Conservation (phyloP, 208 protist species). For the Acanthamoeba royreba region DNA sequence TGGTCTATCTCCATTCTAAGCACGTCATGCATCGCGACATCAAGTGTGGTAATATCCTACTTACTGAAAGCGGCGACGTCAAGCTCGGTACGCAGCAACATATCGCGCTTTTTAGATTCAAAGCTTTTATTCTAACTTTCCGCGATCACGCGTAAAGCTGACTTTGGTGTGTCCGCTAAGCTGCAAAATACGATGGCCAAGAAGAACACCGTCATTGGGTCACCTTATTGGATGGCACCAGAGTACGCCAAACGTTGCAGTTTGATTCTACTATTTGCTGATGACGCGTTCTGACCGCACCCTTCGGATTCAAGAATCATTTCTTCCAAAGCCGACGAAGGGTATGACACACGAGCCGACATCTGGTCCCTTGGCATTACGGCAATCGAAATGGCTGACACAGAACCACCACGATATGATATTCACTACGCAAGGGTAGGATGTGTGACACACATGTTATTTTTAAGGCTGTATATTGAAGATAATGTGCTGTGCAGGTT, state of each 20-base stretch:
- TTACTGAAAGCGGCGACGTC: slow-evolving; percentile 22
- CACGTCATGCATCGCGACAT: slow-evolving; percentile 70
- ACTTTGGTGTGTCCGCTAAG: slow-evolving; percentile 66
- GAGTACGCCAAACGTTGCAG: neutral
- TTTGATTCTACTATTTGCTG: neutral
- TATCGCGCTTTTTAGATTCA: neutral
- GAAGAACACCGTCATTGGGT: slow-evolving; percentile 52
- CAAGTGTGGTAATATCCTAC: slow-evolving; percentile 62
- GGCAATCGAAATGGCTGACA: slow-evolving; percentile 83
- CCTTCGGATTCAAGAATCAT: neutral
- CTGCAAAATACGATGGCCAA: slow-evolving; percentile 46
- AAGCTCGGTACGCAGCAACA: slow-evolving; percentile 35
- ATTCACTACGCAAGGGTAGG: slow-evolving; percentile 63
- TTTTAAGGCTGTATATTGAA: neutral
- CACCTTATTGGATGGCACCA: slow-evolving; percentile 72
- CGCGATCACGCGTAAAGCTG: neutral
- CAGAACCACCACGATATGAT: slow-evolving; percentile 74
- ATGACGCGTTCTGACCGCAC: neutral
- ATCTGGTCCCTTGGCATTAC: slow-evolving; percentile 89
- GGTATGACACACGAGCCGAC: slow-evolving; percentile 70
- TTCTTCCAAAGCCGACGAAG: slow-evolving; percentile 56
- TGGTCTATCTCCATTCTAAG: slow-evolving; percentile 62
- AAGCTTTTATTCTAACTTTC: neutral
- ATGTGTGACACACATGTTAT: neutral
- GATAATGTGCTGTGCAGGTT: slow-evolving; percentile 69